Evolutionary conservation across 306 rosid genomes (phyloP), one percentile per base, ranked within the genome.

Genomic region (Trifolium repens): DNA sequence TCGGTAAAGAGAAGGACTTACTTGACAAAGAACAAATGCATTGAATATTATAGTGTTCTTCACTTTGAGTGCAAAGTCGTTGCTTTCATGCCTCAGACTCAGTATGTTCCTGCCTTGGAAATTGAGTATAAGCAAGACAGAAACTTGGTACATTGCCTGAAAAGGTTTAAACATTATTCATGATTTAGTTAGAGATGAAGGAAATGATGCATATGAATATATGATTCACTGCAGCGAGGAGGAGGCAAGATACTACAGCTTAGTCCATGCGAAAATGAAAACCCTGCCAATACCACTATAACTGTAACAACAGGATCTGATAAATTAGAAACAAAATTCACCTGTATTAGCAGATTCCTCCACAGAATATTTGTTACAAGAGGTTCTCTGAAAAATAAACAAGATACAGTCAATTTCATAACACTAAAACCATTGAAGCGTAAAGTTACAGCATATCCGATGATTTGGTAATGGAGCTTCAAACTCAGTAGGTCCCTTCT

Each of bases 291-390:
- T 69, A 72, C 68, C 53, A 69, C 40, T 68, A 65, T 61, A 69
- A 63, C 44, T 55, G 24, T 44, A 42, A 30, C 49, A 40, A 65
- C 35, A 43, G 42, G 13, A 8, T 46, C 24, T 19, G 58, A 35
- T 69, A 67, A 43, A 76, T 82, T 65, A 70, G 68, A 77, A 76
- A 32, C 37, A 22, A 9, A 58, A 57, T 15, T 67, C 84, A 91
- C 98, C 97, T 94, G 98, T 67, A 94, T 64, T 76, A 91, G 76
- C 82, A 94, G 81, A 76, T 94, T 94, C 84, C 98, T 90, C 98
- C 98, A 91, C 97, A 94, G 90, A 55, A 94, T 84, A 75, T 94
- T 94, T 61, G 98, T 86, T 59, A 94, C 80, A 7, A 94, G 96
- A 55, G 98, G 96, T 75, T 94, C 98, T 42, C 98, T 94, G 91